phyloP scores from a whole-genome alignment of 768 basidiomycete genomes.

The Suillus brevipes region DNA sequence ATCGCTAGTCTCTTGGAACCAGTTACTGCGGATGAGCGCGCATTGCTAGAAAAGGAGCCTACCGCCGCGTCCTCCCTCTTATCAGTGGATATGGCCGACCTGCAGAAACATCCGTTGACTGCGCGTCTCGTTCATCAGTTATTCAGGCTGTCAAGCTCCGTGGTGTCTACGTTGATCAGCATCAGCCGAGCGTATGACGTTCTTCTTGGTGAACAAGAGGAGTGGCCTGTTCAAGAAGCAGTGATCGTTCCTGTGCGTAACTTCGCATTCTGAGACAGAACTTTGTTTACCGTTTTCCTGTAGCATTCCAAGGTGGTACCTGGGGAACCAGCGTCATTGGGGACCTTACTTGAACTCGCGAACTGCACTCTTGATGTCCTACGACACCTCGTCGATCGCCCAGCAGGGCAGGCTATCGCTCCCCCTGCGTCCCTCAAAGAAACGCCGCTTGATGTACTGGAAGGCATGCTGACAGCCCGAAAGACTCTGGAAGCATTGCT shows the following conservation, averaged over 20 bases:
- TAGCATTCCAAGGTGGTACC: conserved; percentile 86
- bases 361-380: conserved; percentile 77
- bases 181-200: conserved; percentile 71
- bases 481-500: conserved; percentile 67
- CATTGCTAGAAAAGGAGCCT: conserved; percentile 62
- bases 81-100: conserved; percentile 53
- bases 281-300: background rate
- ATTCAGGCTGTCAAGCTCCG: conserved; percentile 67
- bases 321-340: conserved; percentile 80
- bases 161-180: conserved; percentile 67
- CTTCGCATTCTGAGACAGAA: background rate
- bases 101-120: conserved; percentile 68
- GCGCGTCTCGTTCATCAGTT: conserved; percentile 71
- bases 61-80: conserved; percentile 32
- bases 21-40: conserved; percentile 72
- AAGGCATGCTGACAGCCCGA: conserved; percentile 56
- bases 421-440: conserved; percentile 31
- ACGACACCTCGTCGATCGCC: conserved; percentile 61
- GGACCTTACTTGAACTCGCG: conserved; percentile 84
- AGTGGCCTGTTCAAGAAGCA: conserved; percentile 71
- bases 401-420: conserved; percentile 55
- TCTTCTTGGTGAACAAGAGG: conserved; percentile 61
- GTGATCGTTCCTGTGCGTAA: conserved; percentile 64
- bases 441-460: conserved; percentile 47
- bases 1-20: conserved; percentile 81